Evolutionary conservation across 352 stramenopile species (phyloP), one percentile per base, ranked within the genome.

Genomic region (Peronospora farinosa): DNA sequence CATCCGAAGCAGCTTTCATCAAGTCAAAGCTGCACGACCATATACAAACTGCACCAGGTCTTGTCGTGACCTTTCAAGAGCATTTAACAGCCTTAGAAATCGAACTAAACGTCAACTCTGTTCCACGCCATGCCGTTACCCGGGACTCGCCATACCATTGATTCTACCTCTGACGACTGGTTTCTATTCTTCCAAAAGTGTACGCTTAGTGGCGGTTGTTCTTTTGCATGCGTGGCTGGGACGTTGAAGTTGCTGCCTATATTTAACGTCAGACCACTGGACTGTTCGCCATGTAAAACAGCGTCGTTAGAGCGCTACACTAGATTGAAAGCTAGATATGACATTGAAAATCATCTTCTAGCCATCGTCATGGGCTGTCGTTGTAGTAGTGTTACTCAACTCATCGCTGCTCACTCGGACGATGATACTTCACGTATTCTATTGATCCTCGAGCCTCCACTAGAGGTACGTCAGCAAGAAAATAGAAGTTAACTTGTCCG

Each of bases 321-420:
- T 12, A 32, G 3, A 16, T 37, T 37, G 12, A 4, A 16, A 17
- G 32, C 32, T n/a, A 37, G 35, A 19, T 33, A 7, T 15, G 23
- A 37, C 7, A 11, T 38, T 25, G 41, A 30, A 53, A 41, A 46
- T 40, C 35, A 54, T 35, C 27, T 30, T 27, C 17, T 17, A 33
- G 30, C 16, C 45, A 37, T 35, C 30, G 58, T 25, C 58, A 67
- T 67, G 48, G 58, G 48, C 58, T 67, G 53, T 63, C 58, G 16
- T 12, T 48, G n/a, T 9, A 7, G 31, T 39, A 39, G n/a, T 45
- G 9, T 53, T 27, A 13, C 25, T 44, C 27, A 30, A 13, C 30
- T 13, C 19, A 40, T 19, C 6, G 2, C 45, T 38, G 15, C 48
- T 51, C 21, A 37, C 31, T 42, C 25, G 3, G 33, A n/a, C 33